phyloP scores from a whole-genome alignment of 179 eudicot species.

The Silene noctiflora region DNA sequence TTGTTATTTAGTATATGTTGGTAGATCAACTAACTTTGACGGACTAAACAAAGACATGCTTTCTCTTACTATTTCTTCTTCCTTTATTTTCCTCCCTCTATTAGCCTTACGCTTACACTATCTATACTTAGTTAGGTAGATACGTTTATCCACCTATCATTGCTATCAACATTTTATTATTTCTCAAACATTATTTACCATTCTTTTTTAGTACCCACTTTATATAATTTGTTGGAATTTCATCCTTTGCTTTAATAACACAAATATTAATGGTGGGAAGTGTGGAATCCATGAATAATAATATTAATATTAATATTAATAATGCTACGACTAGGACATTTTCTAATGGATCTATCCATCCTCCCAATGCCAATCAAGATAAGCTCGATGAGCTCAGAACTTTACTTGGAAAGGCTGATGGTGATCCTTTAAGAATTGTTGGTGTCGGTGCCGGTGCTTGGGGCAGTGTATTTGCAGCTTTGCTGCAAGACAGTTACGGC shows the following conservation, averaged over 20 bases:
- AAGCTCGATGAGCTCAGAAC: conserved; percentile 69
- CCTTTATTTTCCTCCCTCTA: neutral
- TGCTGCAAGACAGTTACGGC: conserved; percentile 87
- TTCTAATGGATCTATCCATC: conserved; percentile 38
- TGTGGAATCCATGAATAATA: conserved; percentile 26
- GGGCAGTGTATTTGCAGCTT: conserved; percentile 89
- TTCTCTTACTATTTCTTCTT: neutral
- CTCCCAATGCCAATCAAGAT: conserved; percentile 48
- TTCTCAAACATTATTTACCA: too few species aligned
- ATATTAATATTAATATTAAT: neutral
- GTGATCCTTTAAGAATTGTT: conserved; percentile 75
- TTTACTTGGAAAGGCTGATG: conserved; percentile 57
- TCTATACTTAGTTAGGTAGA: conserved; percentile 24
- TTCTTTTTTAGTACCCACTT: too few species aligned
- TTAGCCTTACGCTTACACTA: too few species aligned
- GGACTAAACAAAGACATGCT: conserved; percentile 29
- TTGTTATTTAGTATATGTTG: too few species aligned
- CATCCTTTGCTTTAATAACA: neutral
- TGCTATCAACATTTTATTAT: conserved; percentile 23
- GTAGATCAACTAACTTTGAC: conserved; percentile 48
- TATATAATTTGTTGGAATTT: too few species aligned
- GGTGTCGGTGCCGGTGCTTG: conserved; percentile 98
- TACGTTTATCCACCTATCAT: conserved; percentile 24
- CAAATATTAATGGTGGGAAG: conserved; percentile 49
- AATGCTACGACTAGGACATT: neutral